Base-by-base conservation (phyloP, 441 rosid species). In the Adansonia madagascariensis region DNA sequence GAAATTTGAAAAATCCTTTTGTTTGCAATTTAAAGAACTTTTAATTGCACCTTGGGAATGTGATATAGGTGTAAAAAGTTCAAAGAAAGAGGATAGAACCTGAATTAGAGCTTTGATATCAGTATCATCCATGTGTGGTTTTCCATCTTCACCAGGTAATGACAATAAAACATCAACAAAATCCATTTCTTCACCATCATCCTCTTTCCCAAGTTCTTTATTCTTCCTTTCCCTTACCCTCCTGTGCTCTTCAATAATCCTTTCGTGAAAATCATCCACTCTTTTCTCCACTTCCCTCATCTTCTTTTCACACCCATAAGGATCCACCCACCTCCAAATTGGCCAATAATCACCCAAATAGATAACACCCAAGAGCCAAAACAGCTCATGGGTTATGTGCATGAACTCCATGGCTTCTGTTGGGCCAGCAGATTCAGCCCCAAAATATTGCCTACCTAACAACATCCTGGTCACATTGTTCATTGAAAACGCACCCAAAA, bases 61-160 rank as follows among this genome's bases (percentile, higher is more conserved):
- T 15, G 2, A 52, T 4, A 3, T 49, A n/a, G 22, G 59, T 4
- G 2, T 7, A 7, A 18, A 56, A 7, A 17, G 24, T 7, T 57
- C 8, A 9, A 56, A 7, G 39, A 20, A 20, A 67, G 55, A 22
- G 56, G 6, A 44, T 14, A 4, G 15, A 1, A 88, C 97, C 92
- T 94, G 98, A 73, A 95, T 89, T 2, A 95, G 81, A 74, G 98
- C 98, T 85, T 95, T 93, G 63, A 95, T 95, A 75, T 93, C 98
- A 3, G 81, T 80, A 9, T 95, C 98, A 14, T 91, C 92, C 95
- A 93, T 81, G 56, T 85, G 91, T 2, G 78, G 79, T 68, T 92
- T 85, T 1, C 95, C 98, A 72, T 91, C 82, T 46, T 88, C 86
- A 3, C 96, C 97, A 0, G 98, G 97, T 46, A 93, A 75, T 57